Percentiles rank a stretch among this genome's conserved stretches.
These are phyloP conservation scores for Tulasnella sp. DNA, from an alignment of 768 basidiomycete species.

Conservation along the genomic window DNA sequence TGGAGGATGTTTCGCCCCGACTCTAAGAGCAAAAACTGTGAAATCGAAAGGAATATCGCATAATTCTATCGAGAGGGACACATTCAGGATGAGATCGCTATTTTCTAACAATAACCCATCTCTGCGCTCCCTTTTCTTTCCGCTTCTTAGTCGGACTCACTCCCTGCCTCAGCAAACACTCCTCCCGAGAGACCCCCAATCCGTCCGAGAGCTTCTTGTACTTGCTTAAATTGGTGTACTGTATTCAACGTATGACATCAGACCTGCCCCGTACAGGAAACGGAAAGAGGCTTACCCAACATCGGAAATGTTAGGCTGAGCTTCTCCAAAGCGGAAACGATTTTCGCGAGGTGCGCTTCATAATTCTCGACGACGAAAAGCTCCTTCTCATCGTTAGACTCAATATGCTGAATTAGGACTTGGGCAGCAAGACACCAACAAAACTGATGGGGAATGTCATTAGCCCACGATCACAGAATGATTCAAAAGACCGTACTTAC, in stretches of 20 bases:
- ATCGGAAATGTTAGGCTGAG: constrained; percentile 12
- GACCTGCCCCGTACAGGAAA: not conserved
- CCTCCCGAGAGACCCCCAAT: not conserved
- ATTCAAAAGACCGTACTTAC: not conserved
- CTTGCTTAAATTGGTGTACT: constrained; percentile 10
- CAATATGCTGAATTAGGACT: constrained; percentile 11
- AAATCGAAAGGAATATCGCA: no score
- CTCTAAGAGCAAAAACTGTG: no score
- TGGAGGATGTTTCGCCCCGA: no score
- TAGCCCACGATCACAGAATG: no score
- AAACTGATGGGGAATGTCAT: not conserved
- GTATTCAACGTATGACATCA: not conserved
- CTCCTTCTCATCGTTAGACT: not conserved
- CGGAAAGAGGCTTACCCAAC: not conserved
- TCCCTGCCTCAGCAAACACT: not conserved
- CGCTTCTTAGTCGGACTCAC: not conserved
- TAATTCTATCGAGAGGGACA: not conserved
- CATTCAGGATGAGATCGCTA: not conserved
- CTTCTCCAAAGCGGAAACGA: constrained; percentile 12
- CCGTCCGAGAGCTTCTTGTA: constrained; percentile 1
- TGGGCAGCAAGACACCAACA: constrained; percentile 21
- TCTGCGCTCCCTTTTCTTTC: not conserved
- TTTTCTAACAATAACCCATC: not conserved
- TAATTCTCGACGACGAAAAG: not conserved
- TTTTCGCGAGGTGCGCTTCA: not conserved